These are phyloP conservation scores for Glebionis coronaria DNA, from an alignment of 129 eudicot species.

Conservation along the genomic window DNA sequence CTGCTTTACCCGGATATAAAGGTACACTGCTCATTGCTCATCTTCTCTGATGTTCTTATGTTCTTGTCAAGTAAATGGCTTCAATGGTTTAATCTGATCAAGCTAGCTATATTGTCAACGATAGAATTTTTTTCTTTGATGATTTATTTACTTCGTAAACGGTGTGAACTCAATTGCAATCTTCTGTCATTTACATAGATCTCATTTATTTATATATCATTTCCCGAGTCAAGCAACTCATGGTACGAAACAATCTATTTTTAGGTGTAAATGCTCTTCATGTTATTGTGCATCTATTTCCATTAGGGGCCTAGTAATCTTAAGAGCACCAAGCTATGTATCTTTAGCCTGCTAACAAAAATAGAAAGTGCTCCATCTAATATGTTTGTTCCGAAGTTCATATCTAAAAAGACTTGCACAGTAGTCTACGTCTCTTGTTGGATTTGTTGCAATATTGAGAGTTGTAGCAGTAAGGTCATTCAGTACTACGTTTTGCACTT, in stretches of 20 bases:
- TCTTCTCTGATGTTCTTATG: constrained; percentile 9
- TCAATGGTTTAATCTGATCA: too few species aligned
- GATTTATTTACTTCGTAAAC: background rate
- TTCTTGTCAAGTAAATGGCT: background rate
- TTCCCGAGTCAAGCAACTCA: constrained; percentile 12
- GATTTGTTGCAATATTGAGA: background rate
- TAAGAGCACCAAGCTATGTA: background rate
- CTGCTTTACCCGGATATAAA: constrained; percentile 86
- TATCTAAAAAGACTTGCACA: background rate
- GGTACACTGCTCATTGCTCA: constrained; percentile 42
- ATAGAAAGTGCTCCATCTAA: background rate
- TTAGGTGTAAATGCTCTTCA: constrained; percentile 4
- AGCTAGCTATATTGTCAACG: background rate
- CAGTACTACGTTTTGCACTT: constrained; percentile 13
- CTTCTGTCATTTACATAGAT: background rate
- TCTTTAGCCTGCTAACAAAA: background rate
- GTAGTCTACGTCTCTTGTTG: background rate
- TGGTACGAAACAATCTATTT: background rate
- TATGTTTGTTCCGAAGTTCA: background rate
- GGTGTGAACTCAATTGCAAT: background rate
- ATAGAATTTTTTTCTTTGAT: constrained; percentile 11
- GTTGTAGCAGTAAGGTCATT: background rate
- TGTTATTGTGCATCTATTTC: background rate
- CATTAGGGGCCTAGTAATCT: background rate
- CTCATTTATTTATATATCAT: constrained; percentile 1